phyloP scores from a whole-genome alignment of 2,329 filamentous ascomycete genomes.

The Talaromyces sp. region DNA sequence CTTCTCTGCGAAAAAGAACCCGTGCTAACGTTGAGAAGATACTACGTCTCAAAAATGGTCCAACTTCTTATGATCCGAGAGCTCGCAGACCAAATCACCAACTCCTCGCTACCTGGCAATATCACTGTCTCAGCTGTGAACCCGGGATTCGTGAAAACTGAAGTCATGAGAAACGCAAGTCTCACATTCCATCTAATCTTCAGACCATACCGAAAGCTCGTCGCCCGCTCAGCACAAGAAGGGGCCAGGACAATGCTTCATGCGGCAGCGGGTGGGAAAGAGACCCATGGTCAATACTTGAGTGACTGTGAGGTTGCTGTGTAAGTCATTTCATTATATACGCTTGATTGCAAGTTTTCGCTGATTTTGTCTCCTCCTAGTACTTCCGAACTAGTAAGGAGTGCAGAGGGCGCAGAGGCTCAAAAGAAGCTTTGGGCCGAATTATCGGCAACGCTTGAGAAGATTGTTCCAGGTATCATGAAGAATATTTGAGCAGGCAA shows the following conservation, averaged over 20 bases:
- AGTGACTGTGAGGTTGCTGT: constrained; percentile 12
- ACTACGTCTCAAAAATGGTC: constrained; percentile 12
- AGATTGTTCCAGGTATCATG: not conserved
- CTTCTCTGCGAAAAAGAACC: not conserved
- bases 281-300: constrained; percentile 13
- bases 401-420: constrained; percentile 1
- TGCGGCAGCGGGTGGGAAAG: not conserved
- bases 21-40: not conserved
- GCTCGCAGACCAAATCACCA: constrained; percentile 5
- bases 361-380: not conserved
- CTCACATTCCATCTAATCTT: not conserved
- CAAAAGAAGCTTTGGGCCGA: constrained; percentile 8
- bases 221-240: constrained; percentile 12
- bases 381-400: constrained; percentile 1
- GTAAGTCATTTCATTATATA: not conserved
- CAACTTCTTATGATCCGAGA: constrained; percentile 12
- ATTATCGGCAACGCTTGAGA: constrained; percentile 3
- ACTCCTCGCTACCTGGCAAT: not conserved
- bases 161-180: constrained; percentile 5
- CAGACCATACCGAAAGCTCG: not conserved
- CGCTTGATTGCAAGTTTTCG: not conserved
- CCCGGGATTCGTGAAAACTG: constrained; percentile 9
- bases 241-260: constrained; percentile 12
- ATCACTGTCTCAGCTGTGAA: constrained; percentile 6
- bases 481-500: not conserved